phyloP scores from a whole-genome alignment of 2,329 filamentous ascomycete species.

The Paradendryphiella salina region DNA sequence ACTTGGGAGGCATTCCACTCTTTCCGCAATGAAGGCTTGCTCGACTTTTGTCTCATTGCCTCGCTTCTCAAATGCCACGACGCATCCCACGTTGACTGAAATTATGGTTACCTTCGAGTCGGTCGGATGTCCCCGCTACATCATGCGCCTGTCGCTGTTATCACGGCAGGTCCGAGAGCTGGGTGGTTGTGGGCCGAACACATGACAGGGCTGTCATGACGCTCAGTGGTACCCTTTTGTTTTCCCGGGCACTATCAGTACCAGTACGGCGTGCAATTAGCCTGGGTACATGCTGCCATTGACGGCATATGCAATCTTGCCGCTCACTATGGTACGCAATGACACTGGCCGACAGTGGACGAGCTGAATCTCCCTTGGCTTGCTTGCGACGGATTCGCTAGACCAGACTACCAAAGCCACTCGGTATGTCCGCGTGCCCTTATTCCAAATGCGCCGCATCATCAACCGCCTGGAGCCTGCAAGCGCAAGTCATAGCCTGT shows the following conservation, averaged over 20 bases:
- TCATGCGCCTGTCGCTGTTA: neutral
- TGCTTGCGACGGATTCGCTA: neutral
- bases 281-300: neutral
- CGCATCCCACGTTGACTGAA: too few relatives aligned
- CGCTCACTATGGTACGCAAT: neutral
- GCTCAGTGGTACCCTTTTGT: neutral
- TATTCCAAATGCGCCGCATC: neutral
- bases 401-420: neutral
- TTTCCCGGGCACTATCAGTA: neutral
- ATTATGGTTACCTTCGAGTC: too few relatives aligned
- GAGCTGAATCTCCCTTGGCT: neutral
- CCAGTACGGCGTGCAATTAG: neutral
- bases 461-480: neutral
- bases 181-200: too few relatives aligned
- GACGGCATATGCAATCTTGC: neutral
- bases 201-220: neutral
- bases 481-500: neutral
- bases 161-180: neutral
- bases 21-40: too few relatives aligned
- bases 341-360: too few relatives aligned
- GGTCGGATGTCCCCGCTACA: neutral
- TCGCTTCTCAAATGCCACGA: too few relatives aligned
- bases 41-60: too few relatives aligned
- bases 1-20: too few relatives aligned
- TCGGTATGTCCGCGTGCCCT: neutral